Conservation (phyloP, 306 rosid genomes). For the Geum urbanum region DNA sequence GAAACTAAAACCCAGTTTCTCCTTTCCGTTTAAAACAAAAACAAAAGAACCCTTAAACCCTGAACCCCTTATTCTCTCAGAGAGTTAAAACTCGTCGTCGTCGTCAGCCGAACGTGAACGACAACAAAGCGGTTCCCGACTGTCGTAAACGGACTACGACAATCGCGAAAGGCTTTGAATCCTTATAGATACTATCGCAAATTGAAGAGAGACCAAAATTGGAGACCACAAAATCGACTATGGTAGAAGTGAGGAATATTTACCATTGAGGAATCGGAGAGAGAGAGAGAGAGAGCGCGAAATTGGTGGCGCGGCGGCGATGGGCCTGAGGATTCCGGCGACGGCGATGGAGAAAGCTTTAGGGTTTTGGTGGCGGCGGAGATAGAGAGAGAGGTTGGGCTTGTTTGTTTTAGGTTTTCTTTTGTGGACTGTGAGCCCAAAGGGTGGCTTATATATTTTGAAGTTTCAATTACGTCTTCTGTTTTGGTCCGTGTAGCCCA, state of each 20-base stretch:
- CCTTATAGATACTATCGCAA: neutral
- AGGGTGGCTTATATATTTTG: neutral
- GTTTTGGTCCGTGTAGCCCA: neutral
- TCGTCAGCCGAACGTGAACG: neutral
- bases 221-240: neutral
- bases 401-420: neutral
- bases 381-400: neutral
- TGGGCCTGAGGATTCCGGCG: neutral
- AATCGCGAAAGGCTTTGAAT: neutral
- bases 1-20: neutral
- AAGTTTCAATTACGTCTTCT: neutral
- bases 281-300: neutral
- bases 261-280: neutral
- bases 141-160: neutral
- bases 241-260: neutral
- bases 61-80: neutral
- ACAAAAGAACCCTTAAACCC: neutral
- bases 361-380: neutral
- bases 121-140: neutral
- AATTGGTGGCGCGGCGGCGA: neutral
- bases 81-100: neutral
- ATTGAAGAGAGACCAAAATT: neutral
- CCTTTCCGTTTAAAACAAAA: neutral
- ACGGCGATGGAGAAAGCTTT: neutral
- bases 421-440: conserved; percentile 1